A percentile compares a stretch with the other conserved stretches of the same genome.
These are phyloP conservation scores for Mortierella sp. DNA, from an alignment of 371 early-diverging fungal genomes.

Conservation along the genomic window DNA sequence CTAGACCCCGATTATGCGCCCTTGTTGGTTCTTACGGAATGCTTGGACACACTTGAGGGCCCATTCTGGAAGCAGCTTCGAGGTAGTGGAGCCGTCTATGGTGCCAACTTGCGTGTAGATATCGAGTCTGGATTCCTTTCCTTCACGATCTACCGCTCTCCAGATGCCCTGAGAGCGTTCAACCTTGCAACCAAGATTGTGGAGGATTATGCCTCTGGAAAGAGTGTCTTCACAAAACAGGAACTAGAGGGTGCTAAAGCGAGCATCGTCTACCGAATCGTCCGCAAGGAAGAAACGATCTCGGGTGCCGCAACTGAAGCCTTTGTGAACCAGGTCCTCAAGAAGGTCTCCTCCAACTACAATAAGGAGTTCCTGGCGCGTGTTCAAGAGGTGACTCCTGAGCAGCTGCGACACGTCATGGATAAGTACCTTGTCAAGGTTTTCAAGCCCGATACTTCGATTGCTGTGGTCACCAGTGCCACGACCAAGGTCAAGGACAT, in stretches of 20 bases:
- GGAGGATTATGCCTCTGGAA: conserved; percentile 60
- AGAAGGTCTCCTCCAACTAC: conserved; percentile 63
- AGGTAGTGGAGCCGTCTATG: conserved; percentile 74
- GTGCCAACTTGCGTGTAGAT: conserved; percentile 60
- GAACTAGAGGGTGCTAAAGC: conserved; percentile 74
- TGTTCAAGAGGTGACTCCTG: conserved; percentile 58
- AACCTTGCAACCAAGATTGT: conserved; percentile 67
- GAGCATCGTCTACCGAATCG: conserved; percentile 69
- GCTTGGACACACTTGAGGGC: conserved; percentile 71
- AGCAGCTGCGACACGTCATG: conserved; percentile 50
- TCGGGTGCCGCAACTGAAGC: conserved; percentile 67
- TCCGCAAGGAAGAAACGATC: conserved; percentile 65
- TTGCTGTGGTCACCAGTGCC: conserved; percentile 66
- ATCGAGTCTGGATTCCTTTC: conserved; percentile 64
- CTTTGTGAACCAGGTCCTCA: conserved; percentile 68
- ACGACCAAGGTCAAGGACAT: conserved; percentile 62
- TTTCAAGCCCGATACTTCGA: conserved; percentile 63
- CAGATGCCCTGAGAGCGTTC: conserved; percentile 69
- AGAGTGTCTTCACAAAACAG: conserved; percentile 61
- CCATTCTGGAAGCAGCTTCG: conserved; percentile 77
- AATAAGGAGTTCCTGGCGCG: conserved; percentile 61
- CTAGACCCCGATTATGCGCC: conserved; percentile 70
- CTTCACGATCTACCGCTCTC: conserved; percentile 67
- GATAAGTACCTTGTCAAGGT: conserved; percentile 70
- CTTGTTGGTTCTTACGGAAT: conserved; percentile 68